These are phyloP conservation scores for Helotiales sp. DNA, from an alignment of 2,329 filamentous ascomycete genomes.

Conservation along the genomic window DNA sequence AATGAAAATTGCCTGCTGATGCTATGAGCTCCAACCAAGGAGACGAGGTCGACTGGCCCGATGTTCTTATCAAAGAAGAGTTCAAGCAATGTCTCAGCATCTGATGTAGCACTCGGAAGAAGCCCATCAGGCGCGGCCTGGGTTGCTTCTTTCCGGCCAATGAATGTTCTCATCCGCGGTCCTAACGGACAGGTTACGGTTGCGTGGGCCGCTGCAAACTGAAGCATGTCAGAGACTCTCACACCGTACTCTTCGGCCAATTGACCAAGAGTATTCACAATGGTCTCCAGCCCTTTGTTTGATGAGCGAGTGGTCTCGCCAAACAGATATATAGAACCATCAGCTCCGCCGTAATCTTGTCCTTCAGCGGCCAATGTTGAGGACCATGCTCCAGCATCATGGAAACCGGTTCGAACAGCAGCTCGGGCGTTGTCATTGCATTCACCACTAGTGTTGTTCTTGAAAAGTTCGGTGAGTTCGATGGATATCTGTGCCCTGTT, in stretches of 20 bases:
- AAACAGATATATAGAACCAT: slow-evolving; percentile 40
- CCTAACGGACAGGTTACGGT: slow-evolving; percentile 49
- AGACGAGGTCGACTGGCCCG: slow-evolving; percentile 49
- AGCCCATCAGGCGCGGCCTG: slow-evolving; percentile 42
- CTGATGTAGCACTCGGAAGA: slow-evolving; percentile 44
- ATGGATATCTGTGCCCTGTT: background rate
- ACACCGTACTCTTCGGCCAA: slow-evolving; percentile 44
- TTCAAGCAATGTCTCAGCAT: slow-evolving; percentile 42
- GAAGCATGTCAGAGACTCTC: slow-evolving; percentile 54
- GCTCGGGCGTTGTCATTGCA: slow-evolving; percentile 46
- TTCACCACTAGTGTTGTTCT: background rate
- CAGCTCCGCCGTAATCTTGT: slow-evolving; percentile 43
- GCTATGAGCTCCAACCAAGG: slow-evolving; percentile 55
- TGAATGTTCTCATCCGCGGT: slow-evolving; percentile 50
- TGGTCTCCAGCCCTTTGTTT: slow-evolving; percentile 49
- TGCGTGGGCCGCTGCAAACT: slow-evolving; percentile 42
- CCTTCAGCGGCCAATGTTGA: slow-evolving; percentile 22
- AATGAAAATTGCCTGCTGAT: slow-evolving; percentile 48
- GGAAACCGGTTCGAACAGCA: slow-evolving; percentile 49
- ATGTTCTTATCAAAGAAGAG: slow-evolving; percentile 53
- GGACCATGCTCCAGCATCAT: slow-evolving; percentile 48
- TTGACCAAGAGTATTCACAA: slow-evolving; percentile 33
- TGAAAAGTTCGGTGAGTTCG: background rate
- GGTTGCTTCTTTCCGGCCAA: slow-evolving; percentile 50
- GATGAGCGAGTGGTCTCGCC: slow-evolving; percentile 41